A percentile compares a stretch with the other conserved stretches of the same genome.
Conservation (phyloP, 768 basidiomycete species). For the Podaxis sp. region DNA sequence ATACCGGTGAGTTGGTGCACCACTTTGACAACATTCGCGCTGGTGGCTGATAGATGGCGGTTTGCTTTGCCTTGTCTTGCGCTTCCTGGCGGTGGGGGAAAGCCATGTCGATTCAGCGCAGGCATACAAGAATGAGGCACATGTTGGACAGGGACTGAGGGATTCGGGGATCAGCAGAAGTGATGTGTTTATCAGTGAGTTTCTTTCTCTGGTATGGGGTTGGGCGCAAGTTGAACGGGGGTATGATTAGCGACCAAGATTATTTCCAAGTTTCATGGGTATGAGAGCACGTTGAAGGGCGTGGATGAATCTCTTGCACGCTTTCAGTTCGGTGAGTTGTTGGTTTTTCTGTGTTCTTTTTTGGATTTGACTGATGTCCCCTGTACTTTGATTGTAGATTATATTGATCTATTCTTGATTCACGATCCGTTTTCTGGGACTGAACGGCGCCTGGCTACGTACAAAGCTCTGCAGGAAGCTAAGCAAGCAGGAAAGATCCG, state of each 20-base stretch:
- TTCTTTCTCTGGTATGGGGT: neutral
- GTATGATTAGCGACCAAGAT: conserved; percentile 61
- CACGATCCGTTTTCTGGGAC: conserved; percentile 70
- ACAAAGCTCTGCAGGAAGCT: conserved; percentile 66
- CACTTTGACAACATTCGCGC: too few species aligned
- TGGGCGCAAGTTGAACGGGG: conserved; percentile 6
- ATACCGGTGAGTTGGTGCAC: conserved; percentile 35
- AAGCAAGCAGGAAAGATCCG: conserved; percentile 63
- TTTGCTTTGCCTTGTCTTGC: neutral
- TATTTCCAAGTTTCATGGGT: conserved; percentile 54
- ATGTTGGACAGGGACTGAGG: conserved; percentile 56
- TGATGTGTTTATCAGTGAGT: conserved; percentile 72
- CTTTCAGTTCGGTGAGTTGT: conserved; percentile 53
- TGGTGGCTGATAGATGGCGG: too few species aligned
- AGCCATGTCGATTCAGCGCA: conserved; percentile 79
- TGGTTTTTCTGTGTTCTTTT: neutral
- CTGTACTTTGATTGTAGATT: conserved; percentile 23
- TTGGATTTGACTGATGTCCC: neutral
- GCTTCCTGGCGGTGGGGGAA: neutral
- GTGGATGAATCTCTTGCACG: conserved; percentile 60
- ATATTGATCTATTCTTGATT: conserved; percentile 54
- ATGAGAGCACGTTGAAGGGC: conserved; percentile 54
- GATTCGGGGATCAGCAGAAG: conserved; percentile 54
- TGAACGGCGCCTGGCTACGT: conserved; percentile 65
- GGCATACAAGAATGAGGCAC: conserved; percentile 61